Conservation (phyloP, 805 yeast species). For the Zygosaccharomyces pseudorouxii region DNA sequence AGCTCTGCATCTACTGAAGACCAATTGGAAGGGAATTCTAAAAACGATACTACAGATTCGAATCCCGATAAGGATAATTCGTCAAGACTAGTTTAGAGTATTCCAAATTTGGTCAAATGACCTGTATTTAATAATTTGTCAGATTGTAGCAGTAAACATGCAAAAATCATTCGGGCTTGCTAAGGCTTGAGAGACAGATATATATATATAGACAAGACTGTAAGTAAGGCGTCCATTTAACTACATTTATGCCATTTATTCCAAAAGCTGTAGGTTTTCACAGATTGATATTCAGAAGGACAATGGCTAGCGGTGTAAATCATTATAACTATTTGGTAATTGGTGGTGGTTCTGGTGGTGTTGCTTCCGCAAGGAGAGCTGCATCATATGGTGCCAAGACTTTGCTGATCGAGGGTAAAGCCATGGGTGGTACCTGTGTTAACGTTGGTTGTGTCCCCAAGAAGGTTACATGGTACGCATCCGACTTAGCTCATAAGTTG, state of each 20-base stretch:
- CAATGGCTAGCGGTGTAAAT: conserved; percentile 53
- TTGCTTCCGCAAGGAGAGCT: conserved; percentile 96
- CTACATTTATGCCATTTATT: not conserved
- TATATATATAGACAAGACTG: not conserved
- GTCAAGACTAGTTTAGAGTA: not conserved
- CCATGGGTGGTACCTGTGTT: conserved; percentile 97
- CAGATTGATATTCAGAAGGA: conserved; percentile 19
- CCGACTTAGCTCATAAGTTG: conserved; percentile 76
- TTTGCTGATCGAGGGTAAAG: conserved; percentile 71
- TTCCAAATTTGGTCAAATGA: not conserved
- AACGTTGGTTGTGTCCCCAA: conserved; percentile 99
- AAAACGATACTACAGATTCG: not conserved
- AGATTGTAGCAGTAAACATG: not conserved
- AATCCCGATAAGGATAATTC: not conserved
- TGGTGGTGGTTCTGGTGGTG: conserved; percentile 99
- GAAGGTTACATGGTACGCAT: conserved; percentile 98
- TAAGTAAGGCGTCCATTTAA: not conserved
- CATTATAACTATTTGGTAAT: conserved; percentile 91
- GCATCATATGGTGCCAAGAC: conserved; percentile 90
- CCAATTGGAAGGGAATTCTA: not conserved
- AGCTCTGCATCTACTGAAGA: not conserved
- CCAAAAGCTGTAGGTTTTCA: not conserved
- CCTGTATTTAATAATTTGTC: not conserved
- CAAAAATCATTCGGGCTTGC: not conserved
- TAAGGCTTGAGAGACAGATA: not conserved